Evolutionary conservation across 805 yeast species (phyloP), one percentile per base, ranked within the genome.

Genomic region (Cyberlindnera maclurae): DNA sequence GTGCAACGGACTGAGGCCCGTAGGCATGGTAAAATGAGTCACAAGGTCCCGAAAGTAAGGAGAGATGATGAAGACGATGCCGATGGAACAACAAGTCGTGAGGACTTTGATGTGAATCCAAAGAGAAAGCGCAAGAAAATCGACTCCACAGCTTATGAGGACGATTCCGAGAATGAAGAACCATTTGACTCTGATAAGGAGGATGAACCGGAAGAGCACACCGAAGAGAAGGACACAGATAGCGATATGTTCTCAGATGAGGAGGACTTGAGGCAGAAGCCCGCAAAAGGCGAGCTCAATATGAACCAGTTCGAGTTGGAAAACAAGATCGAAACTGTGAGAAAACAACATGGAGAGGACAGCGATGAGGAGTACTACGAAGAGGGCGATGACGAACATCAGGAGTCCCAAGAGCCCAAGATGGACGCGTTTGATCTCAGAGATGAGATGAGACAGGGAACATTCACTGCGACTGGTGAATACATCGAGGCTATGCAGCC

Each of bases 341-440:
- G 15, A n/a, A 11, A 15, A 17, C n/a, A 12, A 9, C n/a, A 12
- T 3, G 15, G 22, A 12, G 27, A 29, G 5, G 37, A 28, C 8
- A 26, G 31, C 5, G 46, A 32, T 22, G 38, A 41, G 8, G 51
- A 33, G 11, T 44, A 34, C 11, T 50, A 39, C 4, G 24, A 36
- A n/a, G 36, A 36, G 3, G 50, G 48, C 15, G 57, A 40, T 7
- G 54, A 49, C 3, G 39, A 34, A 8, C 52, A 41, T 12, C 46
- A 41, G 9, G 55, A 39, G 8, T 46, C 17, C 15, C 31, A 38
- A 7, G 54, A 42, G 11, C 64, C 79, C 1, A 70, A 71, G 43
- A 42, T 83, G 3, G 89, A 82, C 42, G 73, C 83, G 0, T 83
- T 83, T 58, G 70, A 75, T 52, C 56, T 83, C 32, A 57, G 68